Evolutionary conservation across 495 filamentous ascomycete species (phyloP).

Genomic region (Aspergillus heteromorphus): DNA sequence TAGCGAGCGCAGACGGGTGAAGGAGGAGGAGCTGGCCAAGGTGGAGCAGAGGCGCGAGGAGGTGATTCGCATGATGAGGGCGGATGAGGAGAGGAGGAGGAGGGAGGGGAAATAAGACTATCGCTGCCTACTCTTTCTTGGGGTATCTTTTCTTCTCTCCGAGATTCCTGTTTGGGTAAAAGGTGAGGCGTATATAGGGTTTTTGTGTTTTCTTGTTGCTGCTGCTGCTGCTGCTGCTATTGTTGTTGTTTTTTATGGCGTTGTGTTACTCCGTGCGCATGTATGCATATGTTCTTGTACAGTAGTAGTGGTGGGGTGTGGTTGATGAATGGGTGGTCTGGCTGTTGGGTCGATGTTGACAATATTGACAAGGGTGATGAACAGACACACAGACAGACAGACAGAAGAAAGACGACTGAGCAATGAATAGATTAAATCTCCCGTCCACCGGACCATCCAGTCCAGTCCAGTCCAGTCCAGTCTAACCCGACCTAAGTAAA

Average conservation of each 20-base stretch:
- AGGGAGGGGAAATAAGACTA: conserved; percentile 21
- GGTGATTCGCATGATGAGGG: conserved; percentile 50
- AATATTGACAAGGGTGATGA: background rate
- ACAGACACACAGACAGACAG: background rate
- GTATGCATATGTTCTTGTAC: conserved; percentile 1
- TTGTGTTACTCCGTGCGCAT: background rate
- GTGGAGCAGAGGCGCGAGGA: conserved; percentile 43
- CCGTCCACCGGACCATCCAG: background rate
- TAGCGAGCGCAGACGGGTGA: conserved; percentile 57
- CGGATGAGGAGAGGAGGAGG: conserved; percentile 40
- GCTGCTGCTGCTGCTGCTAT: too few relatives aligned
- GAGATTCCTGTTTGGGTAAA: background rate
- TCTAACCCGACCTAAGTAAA: background rate
- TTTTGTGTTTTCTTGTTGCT: background rate
- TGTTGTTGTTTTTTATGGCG: background rate
- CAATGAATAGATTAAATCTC: background rate
- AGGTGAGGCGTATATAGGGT: background rate
- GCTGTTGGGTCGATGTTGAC: background rate
- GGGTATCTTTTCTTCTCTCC: too few relatives aligned
- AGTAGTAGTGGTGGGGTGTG: background rate
- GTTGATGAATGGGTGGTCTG: background rate
- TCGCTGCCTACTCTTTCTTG: background rate
- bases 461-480: too few relatives aligned
- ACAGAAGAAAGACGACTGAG: background rate
- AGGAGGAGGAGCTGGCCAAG: conserved; percentile 52